These are phyloP conservation scores for Monosporascus sp. DNA, from an alignment of 2,329 filamentous ascomycete species.

Conservation along the genomic window DNA sequence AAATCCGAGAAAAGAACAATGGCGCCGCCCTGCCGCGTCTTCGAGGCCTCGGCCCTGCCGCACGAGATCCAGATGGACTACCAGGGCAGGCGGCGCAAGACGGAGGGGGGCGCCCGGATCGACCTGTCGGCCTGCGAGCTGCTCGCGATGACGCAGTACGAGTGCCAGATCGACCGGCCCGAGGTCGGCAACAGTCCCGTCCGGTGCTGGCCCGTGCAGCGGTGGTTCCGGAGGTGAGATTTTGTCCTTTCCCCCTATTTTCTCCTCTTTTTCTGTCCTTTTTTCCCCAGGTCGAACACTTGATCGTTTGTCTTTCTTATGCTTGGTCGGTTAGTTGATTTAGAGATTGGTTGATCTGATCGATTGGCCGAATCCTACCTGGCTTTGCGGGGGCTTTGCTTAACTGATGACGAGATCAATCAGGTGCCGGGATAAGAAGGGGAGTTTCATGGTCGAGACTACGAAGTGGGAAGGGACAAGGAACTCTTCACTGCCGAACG, in stretches of 20 bases:
- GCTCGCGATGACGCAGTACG: conserved; percentile 55
- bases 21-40: conserved; percentile 54
- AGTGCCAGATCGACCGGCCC: conserved; percentile 50
- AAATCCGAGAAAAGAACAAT: conserved; percentile 31
- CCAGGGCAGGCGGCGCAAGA: conserved; percentile 49
- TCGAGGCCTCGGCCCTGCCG: conserved; percentile 47
- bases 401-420: not conserved
- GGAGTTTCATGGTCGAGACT: conserved; percentile 57
- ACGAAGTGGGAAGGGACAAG: conserved; percentile 53
- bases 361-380: not conserved
- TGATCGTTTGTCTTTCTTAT: too few species aligned
- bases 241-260: not conserved
- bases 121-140: conserved; percentile 53
- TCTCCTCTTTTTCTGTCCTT: conserved; percentile 2
- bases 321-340: not conserved
- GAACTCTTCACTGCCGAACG: not conserved
- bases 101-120: conserved; percentile 34
- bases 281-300: not conserved
- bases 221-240: conserved; percentile 55
- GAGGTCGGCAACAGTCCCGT: conserved; percentile 41
- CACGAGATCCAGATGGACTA: conserved; percentile 44
- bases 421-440: conserved; percentile 55
- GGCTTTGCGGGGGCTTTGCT: too few species aligned
- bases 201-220: conserved; percentile 51
- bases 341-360: not conserved